Conservation (phyloP, 768 basidiomycete genomes). For the Trametopsis cervina region DNA sequence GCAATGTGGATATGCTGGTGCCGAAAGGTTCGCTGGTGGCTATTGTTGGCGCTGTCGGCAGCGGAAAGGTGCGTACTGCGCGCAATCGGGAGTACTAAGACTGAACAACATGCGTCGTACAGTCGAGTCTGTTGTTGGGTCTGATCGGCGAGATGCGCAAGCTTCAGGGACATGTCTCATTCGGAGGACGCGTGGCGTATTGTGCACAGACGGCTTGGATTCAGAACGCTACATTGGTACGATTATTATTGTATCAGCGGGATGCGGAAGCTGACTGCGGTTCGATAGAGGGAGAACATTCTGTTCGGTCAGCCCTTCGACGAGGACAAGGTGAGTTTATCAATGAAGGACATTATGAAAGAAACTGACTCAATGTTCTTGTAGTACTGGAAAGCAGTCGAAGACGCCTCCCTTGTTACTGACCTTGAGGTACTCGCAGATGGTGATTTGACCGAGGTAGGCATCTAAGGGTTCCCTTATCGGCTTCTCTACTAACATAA, state of each 20-base stretch:
- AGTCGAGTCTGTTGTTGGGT: slow-evolving; percentile 53
- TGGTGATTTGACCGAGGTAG: slow-evolving; percentile 67
- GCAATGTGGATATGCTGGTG: slow-evolving; percentile 43
- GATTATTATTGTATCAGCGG: slow-evolving; percentile 13
- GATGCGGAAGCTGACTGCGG: background rate
- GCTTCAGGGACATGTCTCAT: slow-evolving; percentile 41
- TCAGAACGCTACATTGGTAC: slow-evolving; percentile 56
- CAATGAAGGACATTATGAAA: too few species aligned
- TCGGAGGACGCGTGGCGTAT: slow-evolving; percentile 62
- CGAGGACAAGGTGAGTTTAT: slow-evolving; percentile 32
- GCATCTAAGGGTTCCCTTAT: slow-evolving; percentile 7
- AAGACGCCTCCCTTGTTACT: slow-evolving; percentile 49
- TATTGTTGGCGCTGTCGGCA: slow-evolving; percentile 64
- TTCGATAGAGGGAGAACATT: slow-evolving; percentile 52
- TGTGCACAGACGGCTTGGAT: slow-evolving; percentile 76
- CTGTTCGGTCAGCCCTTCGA: slow-evolving; percentile 60
- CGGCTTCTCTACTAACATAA: background rate
- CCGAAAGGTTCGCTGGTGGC: slow-evolving; percentile 53
- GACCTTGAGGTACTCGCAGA: slow-evolving; percentile 62
- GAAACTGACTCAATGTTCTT: too few species aligned
- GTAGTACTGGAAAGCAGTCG: slow-evolving; percentile 56
- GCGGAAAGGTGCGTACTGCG: slow-evolving; percentile 41
- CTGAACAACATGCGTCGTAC: background rate
- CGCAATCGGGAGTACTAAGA: background rate
- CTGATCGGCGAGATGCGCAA: slow-evolving; percentile 68